Evolutionary conservation across 768 basidiomycete genomes (phyloP).

Genomic region (Sistotremastrum suecicum): DNA sequence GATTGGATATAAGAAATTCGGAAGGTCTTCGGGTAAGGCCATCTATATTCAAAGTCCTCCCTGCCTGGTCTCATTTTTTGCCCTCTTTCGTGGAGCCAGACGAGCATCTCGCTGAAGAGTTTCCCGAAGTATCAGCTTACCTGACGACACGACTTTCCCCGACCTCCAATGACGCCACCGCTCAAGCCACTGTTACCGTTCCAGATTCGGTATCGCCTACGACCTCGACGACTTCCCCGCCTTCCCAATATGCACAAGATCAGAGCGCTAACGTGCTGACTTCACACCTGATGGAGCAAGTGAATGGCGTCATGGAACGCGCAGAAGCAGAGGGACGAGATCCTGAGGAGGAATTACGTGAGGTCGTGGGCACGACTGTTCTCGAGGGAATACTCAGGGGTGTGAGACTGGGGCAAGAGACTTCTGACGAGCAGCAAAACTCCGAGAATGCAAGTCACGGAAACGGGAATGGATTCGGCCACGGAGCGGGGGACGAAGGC

Average conservation of each 20-base stretch:
- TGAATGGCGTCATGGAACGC: constrained; percentile 53
- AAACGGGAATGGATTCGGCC: no score
- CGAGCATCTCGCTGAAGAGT: constrained; percentile 57
- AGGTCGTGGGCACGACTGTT: constrained; percentile 49
- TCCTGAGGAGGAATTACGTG: constrained; percentile 48
- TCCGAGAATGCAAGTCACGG: no score
- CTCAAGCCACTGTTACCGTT: constrained; percentile 11
- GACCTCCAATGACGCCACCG: constrained; percentile 8
- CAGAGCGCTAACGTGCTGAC: constrained; percentile 58
- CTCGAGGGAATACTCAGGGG: constrained; percentile 53
- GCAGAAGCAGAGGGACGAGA: constrained; percentile 43
- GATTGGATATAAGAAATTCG: constrained; percentile 42
- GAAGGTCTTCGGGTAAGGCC: constrained; percentile 63
- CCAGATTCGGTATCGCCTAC: constrained; percentile 4
- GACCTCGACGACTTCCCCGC: constrained; percentile 14
- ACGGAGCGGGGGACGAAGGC: no score
- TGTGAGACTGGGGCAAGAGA: constrained; percentile 29
- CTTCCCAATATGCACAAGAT: constrained; percentile 58
- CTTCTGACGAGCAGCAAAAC: not conserved
- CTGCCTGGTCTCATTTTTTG: not conserved
- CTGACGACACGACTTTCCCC: constrained; percentile 28
- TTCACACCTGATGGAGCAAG: constrained; percentile 45
- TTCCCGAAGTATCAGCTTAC: constrained; percentile 49
- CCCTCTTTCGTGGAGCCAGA: constrained; percentile 36
- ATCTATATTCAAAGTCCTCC: not conserved